phyloP scores from a whole-genome alignment of 345 rosid species.

The Rhodomyrtus tomentosa region DNA sequence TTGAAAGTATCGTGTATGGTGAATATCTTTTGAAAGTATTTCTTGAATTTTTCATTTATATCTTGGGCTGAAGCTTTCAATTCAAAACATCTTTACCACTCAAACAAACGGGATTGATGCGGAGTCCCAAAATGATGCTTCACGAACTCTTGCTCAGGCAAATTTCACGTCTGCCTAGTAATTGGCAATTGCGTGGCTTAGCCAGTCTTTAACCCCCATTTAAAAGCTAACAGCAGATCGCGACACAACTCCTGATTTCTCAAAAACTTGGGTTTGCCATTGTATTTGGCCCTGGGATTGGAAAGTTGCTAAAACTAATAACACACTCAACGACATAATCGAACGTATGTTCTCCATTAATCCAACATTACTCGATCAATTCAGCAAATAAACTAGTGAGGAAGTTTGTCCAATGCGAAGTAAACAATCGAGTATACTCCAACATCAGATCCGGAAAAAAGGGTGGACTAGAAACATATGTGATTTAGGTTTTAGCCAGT shows the following conservation, averaged over 20 bases:
- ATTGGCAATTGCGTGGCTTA: background rate
- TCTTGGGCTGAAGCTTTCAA: background rate
- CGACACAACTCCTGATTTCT: background rate
- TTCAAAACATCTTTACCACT: background rate
- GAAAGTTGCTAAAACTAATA: background rate
- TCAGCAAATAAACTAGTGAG: background rate
- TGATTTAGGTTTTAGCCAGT: background rate
- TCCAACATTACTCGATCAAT: background rate
- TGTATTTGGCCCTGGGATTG: background rate
- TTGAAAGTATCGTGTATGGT: no score
- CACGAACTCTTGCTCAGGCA: background rate
- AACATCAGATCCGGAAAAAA: no score
- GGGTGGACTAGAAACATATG: background rate
- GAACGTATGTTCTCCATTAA: background rate
- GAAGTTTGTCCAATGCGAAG: background rate
- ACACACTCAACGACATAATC: background rate
- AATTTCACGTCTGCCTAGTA: background rate
- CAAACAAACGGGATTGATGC: background rate
- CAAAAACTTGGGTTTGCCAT: background rate
- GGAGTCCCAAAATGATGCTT: background rate
- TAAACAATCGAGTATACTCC: background rate
- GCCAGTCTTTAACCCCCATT: background rate
- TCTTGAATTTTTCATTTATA: background rate
- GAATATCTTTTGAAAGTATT: background rate
- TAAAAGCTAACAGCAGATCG: background rate